These are phyloP conservation scores for Hirsutella rhossiliensis DNA, from an alignment of 2,329 filamentous ascomycete genomes.

Conservation along the genomic window DNA sequence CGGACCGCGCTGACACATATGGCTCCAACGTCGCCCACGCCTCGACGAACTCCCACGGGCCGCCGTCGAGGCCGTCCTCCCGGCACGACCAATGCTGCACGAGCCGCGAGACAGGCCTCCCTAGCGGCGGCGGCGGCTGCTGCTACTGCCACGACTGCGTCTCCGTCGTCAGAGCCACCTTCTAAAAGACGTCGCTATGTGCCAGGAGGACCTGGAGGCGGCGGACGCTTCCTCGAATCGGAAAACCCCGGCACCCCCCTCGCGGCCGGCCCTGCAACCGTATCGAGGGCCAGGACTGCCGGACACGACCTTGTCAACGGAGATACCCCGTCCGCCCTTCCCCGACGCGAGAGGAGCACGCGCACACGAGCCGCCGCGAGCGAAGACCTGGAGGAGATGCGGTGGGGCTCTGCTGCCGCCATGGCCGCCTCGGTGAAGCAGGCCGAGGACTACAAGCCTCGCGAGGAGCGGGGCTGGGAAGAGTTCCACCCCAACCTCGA, in stretches of 20 bases:
- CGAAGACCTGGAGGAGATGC: constrained; percentile 46
- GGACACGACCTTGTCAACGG: constrained; percentile 31
- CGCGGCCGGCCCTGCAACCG: constrained; percentile 24
- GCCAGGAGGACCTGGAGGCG: constrained; percentile 75
- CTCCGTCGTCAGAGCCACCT: constrained; percentile 41
- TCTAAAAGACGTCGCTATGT: constrained; percentile 67
- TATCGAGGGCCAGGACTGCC: constrained; percentile 37
- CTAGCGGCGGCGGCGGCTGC: constrained; percentile 17
- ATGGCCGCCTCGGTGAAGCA: constrained; percentile 81
- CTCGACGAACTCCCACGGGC: constrained; percentile 27
- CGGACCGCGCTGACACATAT: constrained; percentile 8
- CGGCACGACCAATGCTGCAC: constrained; percentile 28
- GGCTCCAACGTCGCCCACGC: constrained; percentile 24
- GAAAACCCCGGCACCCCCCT: constrained; percentile 50
- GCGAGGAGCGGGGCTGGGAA: constrained; percentile 94
- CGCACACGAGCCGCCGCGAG: constrained; percentile 40
- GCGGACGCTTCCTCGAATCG: constrained; percentile 70
- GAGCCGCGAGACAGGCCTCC: constrained; percentile 24
- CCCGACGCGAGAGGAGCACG: constrained; percentile 45
- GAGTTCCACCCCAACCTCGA: constrained; percentile 95
- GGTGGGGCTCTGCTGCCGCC: constrained; percentile 79
- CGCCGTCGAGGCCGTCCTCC: constrained; percentile 35
- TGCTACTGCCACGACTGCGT: constrained; percentile 4
- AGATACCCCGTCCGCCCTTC: constrained; percentile 28
- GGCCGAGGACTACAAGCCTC: constrained; percentile 90